phyloP scores from a whole-genome alignment of 306 rosid genomes.

The Malus orientalis region DNA sequence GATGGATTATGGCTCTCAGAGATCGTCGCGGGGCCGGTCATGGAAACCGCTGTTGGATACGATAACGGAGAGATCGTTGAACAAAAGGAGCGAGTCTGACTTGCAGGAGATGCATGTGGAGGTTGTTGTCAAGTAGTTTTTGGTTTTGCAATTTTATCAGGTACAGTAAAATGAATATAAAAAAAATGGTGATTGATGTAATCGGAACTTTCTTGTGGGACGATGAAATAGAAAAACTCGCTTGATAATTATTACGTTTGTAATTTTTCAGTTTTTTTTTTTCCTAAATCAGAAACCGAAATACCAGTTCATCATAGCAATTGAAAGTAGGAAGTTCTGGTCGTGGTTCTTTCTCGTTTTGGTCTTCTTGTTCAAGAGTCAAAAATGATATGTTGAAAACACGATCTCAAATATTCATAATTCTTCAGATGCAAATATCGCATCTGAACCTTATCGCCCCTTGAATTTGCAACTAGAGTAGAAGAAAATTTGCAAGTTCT shows the following conservation, averaged over 20 bases:
- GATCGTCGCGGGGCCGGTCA: constrained; percentile 29
- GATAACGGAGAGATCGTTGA: constrained; percentile 44
- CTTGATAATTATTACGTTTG: no score
- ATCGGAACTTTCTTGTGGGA: neutral
- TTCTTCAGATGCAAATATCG: neutral
- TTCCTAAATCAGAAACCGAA: neutral
- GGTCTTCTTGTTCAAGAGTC: neutral
- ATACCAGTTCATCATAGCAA: neutral
- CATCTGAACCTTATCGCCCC: neutral
- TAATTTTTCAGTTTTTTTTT: neutral
- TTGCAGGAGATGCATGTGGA: constrained; percentile 24
- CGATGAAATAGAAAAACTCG: neutral
- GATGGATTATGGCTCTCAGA: constrained; percentile 16
- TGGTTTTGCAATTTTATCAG: neutral
- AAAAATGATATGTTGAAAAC: neutral
- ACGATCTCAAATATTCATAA: neutral
- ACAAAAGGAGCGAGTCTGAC: constrained; percentile 47
- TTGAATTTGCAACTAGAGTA: neutral
- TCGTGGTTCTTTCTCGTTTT: neutral
- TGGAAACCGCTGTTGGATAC: constrained; percentile 75
- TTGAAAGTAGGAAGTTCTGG: neutral
- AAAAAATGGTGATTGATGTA: neutral
- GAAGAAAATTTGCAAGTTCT: neutral
- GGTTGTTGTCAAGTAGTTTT: constrained; percentile 2
- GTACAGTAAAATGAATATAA: neutral